Evolutionary conservation across 2,329 filamentous ascomycete species (phyloP).

Genomic region (Conoideocrella luteorostrata): DNA sequence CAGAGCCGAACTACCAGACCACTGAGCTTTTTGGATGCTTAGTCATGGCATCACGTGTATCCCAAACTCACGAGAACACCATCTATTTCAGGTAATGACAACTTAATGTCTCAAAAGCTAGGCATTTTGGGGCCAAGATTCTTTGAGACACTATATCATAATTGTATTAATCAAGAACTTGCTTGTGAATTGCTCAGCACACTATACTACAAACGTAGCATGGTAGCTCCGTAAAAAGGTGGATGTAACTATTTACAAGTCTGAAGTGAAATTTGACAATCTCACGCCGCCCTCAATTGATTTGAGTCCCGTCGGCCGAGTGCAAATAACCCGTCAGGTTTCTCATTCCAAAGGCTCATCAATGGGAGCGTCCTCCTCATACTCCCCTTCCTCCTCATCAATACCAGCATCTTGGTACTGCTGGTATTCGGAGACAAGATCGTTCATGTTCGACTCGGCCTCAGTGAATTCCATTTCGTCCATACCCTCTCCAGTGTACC

Average conservation of each 20-base stretch:
- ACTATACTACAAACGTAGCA: conserved; percentile 1
- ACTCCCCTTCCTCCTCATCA: conserved; percentile 95
- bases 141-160: background rate
- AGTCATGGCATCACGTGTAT: conserved; percentile 13
- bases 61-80: too few species aligned
- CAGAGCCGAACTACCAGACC: background rate
- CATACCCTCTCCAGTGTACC: conserved; percentile 99
- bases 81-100: too few species aligned
- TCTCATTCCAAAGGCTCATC: conserved; percentile 57
- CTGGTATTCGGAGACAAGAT: conserved; percentile 98
- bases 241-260: conserved; percentile 12
- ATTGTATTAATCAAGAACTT: conserved; percentile 5
- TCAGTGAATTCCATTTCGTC: conserved; percentile 99
- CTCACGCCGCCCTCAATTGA: background rate
- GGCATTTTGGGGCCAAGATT: too few species aligned
- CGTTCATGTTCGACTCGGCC: conserved; percentile 99
- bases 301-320: background rate
- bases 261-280: conserved; percentile 24
- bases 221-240: conserved; percentile 1
- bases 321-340: background rate
- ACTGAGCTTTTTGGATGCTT: conserved; percentile 12
- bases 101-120: too few species aligned
- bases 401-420: conserved; percentile 99
- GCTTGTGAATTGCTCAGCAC: background rate
- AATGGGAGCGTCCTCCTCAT: conserved; percentile 74